Percentiles rank a stretch among this genome's conserved stretches.
phyloP scores from a whole-genome alignment of 208 protist genomes.

The Crithidia expoeki region DNA sequence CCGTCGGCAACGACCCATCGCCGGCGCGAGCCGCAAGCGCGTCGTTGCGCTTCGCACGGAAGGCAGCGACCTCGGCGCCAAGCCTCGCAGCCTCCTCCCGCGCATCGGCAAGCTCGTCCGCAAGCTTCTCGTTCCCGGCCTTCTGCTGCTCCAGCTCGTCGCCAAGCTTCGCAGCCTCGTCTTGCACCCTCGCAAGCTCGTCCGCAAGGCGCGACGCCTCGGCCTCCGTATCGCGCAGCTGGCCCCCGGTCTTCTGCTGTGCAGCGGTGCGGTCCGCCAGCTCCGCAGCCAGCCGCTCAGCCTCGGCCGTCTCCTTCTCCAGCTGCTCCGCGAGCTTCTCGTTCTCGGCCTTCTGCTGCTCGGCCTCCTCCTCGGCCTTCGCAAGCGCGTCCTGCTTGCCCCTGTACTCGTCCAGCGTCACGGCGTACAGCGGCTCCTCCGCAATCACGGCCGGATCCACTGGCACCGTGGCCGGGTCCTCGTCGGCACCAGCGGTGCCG shows the following conservation, averaged over 20 bases:
- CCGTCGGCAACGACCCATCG: not conserved
- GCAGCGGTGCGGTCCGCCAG: constrained; percentile 6
- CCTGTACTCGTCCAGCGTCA: constrained; percentile 34
- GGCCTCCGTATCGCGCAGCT: not conserved
- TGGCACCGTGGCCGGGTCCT: constrained; percentile 5
- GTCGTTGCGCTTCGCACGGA: constrained; percentile 4
- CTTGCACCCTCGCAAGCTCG: constrained; percentile 5
- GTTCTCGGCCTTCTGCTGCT: not conserved
- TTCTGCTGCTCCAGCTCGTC: too few relatives aligned
- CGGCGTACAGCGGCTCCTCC: constrained; percentile 34
- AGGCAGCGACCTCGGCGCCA: not conserved
- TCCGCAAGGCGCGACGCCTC: constrained; percentile 15
- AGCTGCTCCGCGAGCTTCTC: constrained; percentile 20
- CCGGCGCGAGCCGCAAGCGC: not conserved
- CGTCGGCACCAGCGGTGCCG: not conserved
- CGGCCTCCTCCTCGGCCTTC: constrained; percentile 5
- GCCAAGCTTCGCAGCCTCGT: not conserved
- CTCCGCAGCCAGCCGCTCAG: not conserved
- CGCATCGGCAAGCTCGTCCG: not conserved
- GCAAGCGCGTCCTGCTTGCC: not conserved
- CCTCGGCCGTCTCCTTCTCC: constrained; percentile 18
- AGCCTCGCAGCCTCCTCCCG: not conserved
- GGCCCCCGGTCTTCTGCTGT: constrained; percentile 1
- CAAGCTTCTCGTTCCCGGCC: too few relatives aligned
- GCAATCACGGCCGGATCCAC: constrained; percentile 28